These are phyloP conservation scores for Lotmaria passim DNA, from an alignment of 208 protist species.

Conservation along the genomic window DNA sequence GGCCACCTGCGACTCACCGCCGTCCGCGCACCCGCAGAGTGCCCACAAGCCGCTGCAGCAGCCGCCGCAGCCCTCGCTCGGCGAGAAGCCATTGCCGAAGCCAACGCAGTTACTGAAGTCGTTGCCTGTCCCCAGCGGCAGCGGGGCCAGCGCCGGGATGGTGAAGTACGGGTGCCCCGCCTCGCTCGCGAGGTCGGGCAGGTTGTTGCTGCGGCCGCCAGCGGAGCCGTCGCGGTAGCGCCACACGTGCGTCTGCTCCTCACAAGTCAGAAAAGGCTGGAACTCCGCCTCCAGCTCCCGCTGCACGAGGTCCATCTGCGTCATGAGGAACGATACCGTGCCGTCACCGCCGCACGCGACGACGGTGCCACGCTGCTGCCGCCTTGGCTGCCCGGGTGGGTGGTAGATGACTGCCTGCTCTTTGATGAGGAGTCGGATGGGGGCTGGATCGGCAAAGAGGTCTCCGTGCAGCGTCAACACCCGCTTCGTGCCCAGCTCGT, in stretches of 20 bases:
- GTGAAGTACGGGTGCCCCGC: slow-evolving; percentile 33
- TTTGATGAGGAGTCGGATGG: slow-evolving; percentile 60
- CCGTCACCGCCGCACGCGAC: slow-evolving; percentile 86
- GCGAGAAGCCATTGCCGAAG: slow-evolving; percentile 66
- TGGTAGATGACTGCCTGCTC: slow-evolving; percentile 60
- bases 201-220: neutral
- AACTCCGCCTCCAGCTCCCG: slow-evolving; percentile 52
- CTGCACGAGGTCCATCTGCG: slow-evolving; percentile 62
- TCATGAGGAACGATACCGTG: slow-evolving; percentile 83
- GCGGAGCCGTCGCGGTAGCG: neutral
- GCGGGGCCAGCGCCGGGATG: slow-evolving; percentile 72
- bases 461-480: slow-evolving; percentile 53
- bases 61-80: slow-evolving; percentile 12
- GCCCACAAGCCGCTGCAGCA: slow-evolving; percentile 14
- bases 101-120: slow-evolving; percentile 84
- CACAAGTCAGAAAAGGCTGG: slow-evolving; percentile 3
- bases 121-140: slow-evolving; percentile 87
- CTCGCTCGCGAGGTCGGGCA: neutral
- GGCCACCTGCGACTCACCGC: slow-evolving; percentile 42
- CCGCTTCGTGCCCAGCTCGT: slow-evolving; percentile 53
- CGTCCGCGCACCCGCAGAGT: slow-evolving; percentile 20
- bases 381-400: slow-evolving; percentile 2
- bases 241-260: slow-evolving; percentile 1
- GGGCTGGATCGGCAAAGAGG: slow-evolving; percentile 56
- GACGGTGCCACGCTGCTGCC: slow-evolving; percentile 67